These are phyloP conservation scores for Berberis thunbergii DNA, from an alignment of 164 flowering plant species.

Conservation along the genomic window DNA sequence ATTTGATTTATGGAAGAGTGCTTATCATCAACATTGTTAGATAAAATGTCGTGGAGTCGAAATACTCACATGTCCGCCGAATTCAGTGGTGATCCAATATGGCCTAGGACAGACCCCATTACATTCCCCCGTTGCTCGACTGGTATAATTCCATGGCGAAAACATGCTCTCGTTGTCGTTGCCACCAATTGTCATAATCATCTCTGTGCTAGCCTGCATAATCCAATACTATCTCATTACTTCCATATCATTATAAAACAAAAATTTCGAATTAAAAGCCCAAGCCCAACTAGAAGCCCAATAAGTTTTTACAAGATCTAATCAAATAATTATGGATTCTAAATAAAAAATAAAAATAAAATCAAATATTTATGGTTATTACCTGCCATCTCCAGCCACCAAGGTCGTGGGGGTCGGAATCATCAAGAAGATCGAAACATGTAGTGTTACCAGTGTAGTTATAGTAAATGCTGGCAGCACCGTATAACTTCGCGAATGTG, in stretches of 20 bases:
- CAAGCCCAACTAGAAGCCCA: too few relatives aligned
- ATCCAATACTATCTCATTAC: neutral
- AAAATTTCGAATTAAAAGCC: too few relatives aligned
- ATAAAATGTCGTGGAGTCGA: too few relatives aligned
- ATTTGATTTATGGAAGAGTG: neutral
- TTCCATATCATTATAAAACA: too few relatives aligned
- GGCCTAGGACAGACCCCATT: constrained; percentile 55
- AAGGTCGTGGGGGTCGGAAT: constrained; percentile 63
- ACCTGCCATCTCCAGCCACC: constrained; percentile 84
- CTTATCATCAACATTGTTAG: too few relatives aligned
- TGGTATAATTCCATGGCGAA: constrained; percentile 31
- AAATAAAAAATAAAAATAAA: too few relatives aligned
- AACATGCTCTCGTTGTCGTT: constrained; percentile 57
- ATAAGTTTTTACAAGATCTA: too few relatives aligned
- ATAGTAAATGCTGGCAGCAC: constrained; percentile 66
- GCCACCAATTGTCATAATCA: constrained; percentile 58
- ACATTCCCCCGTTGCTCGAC: constrained; percentile 6
- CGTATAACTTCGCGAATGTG: constrained; percentile 55
- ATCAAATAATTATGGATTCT: too few relatives aligned
- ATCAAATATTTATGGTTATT: neutral
- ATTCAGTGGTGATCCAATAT: constrained; percentile 64
- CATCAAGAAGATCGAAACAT: constrained; percentile 47
- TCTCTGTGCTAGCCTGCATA: constrained; percentile 74
- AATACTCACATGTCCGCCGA: constrained; percentile 64
- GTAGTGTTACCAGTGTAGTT: constrained; percentile 50